Percentiles rank a stretch among this genome's conserved stretches.
phyloP scores from a whole-genome alignment of 768 basidiomycete species.

The Lactarius sanguifluus region DNA sequence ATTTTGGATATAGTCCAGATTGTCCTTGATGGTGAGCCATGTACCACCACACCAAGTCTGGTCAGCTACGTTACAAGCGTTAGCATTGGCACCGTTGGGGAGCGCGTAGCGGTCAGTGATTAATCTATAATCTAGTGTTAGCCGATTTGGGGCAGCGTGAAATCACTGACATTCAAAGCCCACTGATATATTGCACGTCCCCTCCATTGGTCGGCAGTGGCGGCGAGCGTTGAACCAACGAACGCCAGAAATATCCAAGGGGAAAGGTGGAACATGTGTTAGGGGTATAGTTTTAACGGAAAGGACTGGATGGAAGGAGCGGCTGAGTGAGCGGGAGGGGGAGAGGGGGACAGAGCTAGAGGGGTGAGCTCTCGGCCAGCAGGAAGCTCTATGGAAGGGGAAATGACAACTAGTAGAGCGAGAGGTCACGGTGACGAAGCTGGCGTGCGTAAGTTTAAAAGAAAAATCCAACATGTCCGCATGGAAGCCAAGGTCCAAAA shows the following conservation, averaged over 20 bases:
- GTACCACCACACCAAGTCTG: constrained; percentile 86
- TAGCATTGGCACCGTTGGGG: constrained; percentile 50
- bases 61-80: constrained; percentile 53
- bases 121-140: constrained; percentile 41
- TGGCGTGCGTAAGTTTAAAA: not conserved
- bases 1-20: constrained; percentile 82
- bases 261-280: constrained; percentile 7
- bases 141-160: not conserved
- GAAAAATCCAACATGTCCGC: not conserved
- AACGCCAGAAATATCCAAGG: constrained; percentile 33
- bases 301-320: constrained; percentile 4
- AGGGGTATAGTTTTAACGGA: not conserved
- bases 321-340: not conserved
- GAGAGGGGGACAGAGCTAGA: not conserved
- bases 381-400: constrained; percentile 9
- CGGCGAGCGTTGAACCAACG: constrained; percentile 45
- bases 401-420: not conserved
- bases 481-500: not conserved
- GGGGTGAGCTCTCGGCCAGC: constrained; percentile 16
- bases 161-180: constrained; percentile 28
- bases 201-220: constrained; percentile 73
- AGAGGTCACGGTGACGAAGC: not conserved
- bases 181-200: constrained; percentile 80
- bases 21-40: constrained; percentile 71
- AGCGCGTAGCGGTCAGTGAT: constrained; percentile 79